Base-by-base conservation (phyloP, 2,329 filamentous ascomycete genomes). In the Annulohypoxylon truncatum region DNA sequence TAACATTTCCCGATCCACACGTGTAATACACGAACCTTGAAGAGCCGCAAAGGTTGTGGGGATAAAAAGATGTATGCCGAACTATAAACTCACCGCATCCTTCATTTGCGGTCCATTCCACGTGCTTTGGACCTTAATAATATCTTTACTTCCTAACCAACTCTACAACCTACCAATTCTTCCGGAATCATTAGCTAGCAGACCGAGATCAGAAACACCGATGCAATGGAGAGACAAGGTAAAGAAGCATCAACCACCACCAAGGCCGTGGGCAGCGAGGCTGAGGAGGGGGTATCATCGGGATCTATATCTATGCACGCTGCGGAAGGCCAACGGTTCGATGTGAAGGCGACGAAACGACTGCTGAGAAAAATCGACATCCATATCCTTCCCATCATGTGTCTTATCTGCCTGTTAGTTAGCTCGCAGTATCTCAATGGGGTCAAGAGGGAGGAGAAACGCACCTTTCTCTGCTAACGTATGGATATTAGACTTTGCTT, bases 301-400 rank as follows among this genome's bases (percentile, higher is more conserved):
- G 28, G 40, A 31, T 51, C 50, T 38, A 46, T 26, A 13, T 57
- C 61, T 18, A 12, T 42, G 13, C 24, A 33, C 9, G 33, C 55
- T n/a, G 22, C 48, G 4, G 66, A 71, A 35, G 4, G 28, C 12
- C 64, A 53, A 15, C 68, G 72, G 42, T 79, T 75, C n/a, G 77
- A 79, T 63, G 53, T 51, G 33, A 72, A 72, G 24, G 78, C 78
- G 13, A 87, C 82, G n/a, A 85, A 81, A 68, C 80, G 77, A 59
- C 81, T 89, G 0, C 72, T 89, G 35, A 78, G 83, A 71, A 85
- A 85, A 76, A 79, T 86, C 68, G 83, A 89, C 74, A 77, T 82
- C 79, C 79, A 82, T 72, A 81, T 90, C 20, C 83, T 89, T 46
- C 87, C 87, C 0, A 85, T 88, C 75, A 82, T 89, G 66, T 83